Evolutionary conservation across 805 yeast genomes (phyloP).

Genomic region (Yarrowia divulgata): DNA sequence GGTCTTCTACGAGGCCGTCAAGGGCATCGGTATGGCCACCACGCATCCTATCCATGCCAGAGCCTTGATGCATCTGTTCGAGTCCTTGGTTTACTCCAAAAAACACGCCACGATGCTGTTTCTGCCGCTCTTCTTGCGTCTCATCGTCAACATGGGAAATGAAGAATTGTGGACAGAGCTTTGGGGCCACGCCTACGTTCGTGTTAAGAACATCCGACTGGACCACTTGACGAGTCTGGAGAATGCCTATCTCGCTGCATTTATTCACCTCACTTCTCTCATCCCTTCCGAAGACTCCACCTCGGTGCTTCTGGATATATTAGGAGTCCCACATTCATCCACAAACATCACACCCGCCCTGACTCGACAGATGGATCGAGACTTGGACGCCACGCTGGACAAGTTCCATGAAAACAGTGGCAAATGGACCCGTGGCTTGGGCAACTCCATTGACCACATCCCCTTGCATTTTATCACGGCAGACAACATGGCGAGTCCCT

Average conservation of each 20-base stretch:
- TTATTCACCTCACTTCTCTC: conserved; percentile 9
- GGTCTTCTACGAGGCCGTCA: conserved; percentile 10
- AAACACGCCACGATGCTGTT: conserved; percentile 7
- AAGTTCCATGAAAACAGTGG: conserved; percentile 9
- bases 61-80: conserved; percentile 8
- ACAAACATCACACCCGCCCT: conserved; percentile 2
- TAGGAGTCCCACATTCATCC: conserved; percentile 1
- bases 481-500: conserved; percentile 13
- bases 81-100: conserved; percentile 10
- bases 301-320: conserved; percentile 5
- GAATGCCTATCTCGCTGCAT: conserved; percentile 13
- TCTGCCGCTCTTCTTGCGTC: conserved; percentile 8
- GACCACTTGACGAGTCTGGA: background rate
- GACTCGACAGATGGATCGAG: conserved; percentile 1
- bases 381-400: conserved; percentile 13
- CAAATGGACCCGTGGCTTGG: conserved; percentile 12
- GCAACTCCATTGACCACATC: background rate
- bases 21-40: conserved; percentile 3
- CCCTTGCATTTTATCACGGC: conserved; percentile 4
- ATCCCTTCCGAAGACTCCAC: conserved; percentile 11
- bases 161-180: background rate
- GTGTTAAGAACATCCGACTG: background rate
- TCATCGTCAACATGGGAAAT: background rate
- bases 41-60: conserved; percentile 11
- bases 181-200: conserved; percentile 4